Evolutionary conservation across 768 basidiomycete species (phyloP).

Genomic region (Pisolithus albus): DNA sequence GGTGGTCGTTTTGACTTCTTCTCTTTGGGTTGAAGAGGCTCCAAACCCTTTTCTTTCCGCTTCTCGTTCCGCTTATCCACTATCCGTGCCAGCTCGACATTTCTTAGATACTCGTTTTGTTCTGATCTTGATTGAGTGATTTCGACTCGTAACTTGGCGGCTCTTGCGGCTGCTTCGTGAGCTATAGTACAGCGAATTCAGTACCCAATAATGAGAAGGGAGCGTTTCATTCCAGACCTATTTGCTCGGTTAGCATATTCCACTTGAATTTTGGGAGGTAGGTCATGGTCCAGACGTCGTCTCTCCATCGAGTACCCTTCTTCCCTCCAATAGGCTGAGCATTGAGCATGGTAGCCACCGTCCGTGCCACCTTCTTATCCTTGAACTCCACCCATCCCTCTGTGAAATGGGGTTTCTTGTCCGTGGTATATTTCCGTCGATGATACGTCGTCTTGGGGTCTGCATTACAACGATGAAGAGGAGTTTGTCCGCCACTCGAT

Average conservation of each 20-base stretch:
- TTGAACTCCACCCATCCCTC: slow-evolving; percentile 99
- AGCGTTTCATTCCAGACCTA: slow-evolving; percentile 55
- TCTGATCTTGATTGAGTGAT: slow-evolving; percentile 82
- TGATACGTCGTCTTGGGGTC: slow-evolving; percentile 86
- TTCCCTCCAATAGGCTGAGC: slow-evolving; percentile 93
- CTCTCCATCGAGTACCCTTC: slow-evolving; percentile 84
- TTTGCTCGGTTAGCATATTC: slow-evolving; percentile 98
- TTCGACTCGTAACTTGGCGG: slow-evolving; percentile 86
- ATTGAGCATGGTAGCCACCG: slow-evolving; percentile 92
- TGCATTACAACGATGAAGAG: slow-evolving; percentile 22
- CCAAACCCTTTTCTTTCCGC: slow-evolving; percentile 53
- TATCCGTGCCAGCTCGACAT: slow-evolving; percentile 88
- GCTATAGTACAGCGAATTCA: slow-evolving; percentile 42
- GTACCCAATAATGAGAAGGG: background rate
- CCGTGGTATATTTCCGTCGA: slow-evolving; percentile 71
- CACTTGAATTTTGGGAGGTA: slow-evolving; percentile 97
- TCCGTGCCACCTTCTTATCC: slow-evolving; percentile 85
- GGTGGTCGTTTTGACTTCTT: slow-evolving; percentile 16
- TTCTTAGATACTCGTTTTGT: slow-evolving; percentile 87
- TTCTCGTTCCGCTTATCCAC: slow-evolving; percentile 73
- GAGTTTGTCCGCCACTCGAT: background rate
- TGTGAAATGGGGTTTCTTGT: slow-evolving; percentile 80
- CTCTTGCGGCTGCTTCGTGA: slow-evolving; percentile 84
- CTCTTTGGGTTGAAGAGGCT: slow-evolving; percentile 26
- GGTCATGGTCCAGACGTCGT: slow-evolving; percentile 99